These are phyloP conservation scores for Aspergillus nanangensis DNA, from an alignment of 495 filamentous ascomycete species.

Conservation along the genomic window DNA sequence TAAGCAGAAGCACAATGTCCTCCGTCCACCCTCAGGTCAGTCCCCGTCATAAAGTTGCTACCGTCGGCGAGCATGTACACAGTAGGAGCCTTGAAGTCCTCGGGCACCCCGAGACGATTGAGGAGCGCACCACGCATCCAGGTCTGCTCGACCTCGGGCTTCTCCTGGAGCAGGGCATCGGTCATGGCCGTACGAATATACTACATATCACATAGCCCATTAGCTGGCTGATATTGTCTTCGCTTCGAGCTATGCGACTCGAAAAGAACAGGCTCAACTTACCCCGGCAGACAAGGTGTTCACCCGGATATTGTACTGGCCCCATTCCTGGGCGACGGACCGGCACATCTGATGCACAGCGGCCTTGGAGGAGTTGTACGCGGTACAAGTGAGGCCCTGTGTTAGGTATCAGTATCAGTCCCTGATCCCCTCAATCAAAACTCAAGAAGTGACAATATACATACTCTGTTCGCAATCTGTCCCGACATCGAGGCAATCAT, in stretches of 20 bases:
- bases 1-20: slow-evolving; percentile 35
- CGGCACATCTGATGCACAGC: slow-evolving; percentile 60
- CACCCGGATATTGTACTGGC: slow-evolving; percentile 26
- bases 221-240: slow-evolving; percentile 3
- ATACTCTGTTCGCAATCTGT: slow-evolving; percentile 61
- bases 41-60: slow-evolving; percentile 37
- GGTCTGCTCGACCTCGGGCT: slow-evolving; percentile 53
- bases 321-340: slow-evolving; percentile 68
- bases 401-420: background rate
- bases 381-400: slow-evolving; percentile 56
- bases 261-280: background rate
- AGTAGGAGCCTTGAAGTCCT: slow-evolving; percentile 39
- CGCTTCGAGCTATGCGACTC: background rate
- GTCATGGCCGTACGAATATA: slow-evolving; percentile 35
- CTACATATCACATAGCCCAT: slow-evolving; percentile 25
- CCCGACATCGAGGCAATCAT: slow-evolving; percentile 77
- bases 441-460: slow-evolving; percentile 1
- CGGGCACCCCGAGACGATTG: slow-evolving; percentile 30
- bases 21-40: slow-evolving; percentile 35
- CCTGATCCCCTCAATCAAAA: too few species aligned
- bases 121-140: slow-evolving; percentile 34
- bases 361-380: slow-evolving; percentile 66
- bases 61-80: slow-evolving; percentile 42
- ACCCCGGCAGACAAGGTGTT: slow-evolving; percentile 45
- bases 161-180: slow-evolving; percentile 36